Evolutionary conservation across 2,329 filamentous ascomycete genomes (phyloP).

Genomic region (Chalaropsis ovoidea): DNA sequence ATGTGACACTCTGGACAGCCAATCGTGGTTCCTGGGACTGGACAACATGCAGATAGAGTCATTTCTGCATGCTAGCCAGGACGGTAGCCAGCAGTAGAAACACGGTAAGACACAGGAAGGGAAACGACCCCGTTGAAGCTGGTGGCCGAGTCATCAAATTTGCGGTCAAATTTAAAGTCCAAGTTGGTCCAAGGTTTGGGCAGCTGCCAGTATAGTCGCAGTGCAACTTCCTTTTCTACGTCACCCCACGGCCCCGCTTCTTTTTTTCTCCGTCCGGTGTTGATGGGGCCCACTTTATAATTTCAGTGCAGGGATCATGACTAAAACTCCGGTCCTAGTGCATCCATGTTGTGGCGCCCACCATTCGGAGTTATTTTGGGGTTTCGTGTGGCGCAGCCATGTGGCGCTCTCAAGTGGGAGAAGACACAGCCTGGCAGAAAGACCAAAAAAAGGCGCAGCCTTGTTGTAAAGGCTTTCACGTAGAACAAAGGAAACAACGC

Average conservation of each 20-base stretch:
- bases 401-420: neutral
- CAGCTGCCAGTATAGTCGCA: neutral
- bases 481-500: neutral
- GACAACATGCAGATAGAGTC: neutral
- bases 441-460: neutral
- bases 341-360: constrained; percentile 1
- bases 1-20: constrained; percentile 4
- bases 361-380: neutral
- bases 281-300: neutral
- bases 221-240: neutral
- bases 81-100: too few species aligned
- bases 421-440: neutral
- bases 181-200: neutral
- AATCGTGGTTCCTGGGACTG: constrained; percentile 1
- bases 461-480: neutral
- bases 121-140: neutral
- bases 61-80: too few species aligned
- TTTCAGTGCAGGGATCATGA: neutral
- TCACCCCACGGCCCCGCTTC: neutral
- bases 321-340: constrained; percentile 8
- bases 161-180: neutral
- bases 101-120: neutral
- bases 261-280: neutral
- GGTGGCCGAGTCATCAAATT: neutral
- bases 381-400: neutral